phyloP scores from a whole-genome alignment of 345 rosid species.

The Brassica juncea region DNA sequence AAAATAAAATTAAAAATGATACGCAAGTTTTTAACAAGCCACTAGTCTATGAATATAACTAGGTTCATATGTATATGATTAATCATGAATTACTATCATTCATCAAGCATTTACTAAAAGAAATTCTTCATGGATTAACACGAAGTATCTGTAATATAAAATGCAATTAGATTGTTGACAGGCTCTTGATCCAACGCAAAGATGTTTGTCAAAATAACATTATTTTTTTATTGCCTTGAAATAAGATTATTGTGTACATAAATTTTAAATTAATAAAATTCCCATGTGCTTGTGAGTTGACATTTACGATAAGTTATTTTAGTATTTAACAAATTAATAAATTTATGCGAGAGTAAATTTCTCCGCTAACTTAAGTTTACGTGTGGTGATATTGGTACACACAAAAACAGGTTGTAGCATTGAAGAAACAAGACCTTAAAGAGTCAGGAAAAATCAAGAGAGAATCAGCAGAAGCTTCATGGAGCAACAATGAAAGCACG shows the following conservation, averaged over 20 bases:
- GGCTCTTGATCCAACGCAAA: slow-evolving; percentile 56
- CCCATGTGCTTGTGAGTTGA: slow-evolving; percentile 41
- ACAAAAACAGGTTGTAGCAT: slow-evolving; percentile 51
- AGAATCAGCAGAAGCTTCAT: slow-evolving; percentile 59
- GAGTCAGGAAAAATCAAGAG: slow-evolving; percentile 51
- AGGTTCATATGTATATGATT: no score
- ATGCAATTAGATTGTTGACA: slow-evolving; percentile 24
- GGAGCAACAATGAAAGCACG: slow-evolving; percentile 74
- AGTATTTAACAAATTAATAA: not conserved
- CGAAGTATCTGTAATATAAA: slow-evolving; percentile 3
- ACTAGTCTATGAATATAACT: slow-evolving; percentile 1
- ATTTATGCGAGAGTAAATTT: slow-evolving; percentile 7
- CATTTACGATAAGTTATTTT: slow-evolving; percentile 27
- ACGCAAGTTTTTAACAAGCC: not conserved
- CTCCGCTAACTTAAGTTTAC: slow-evolving; percentile 32
- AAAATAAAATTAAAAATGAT: not conserved
- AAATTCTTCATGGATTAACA: slow-evolving; percentile 15
- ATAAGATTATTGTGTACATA: slow-evolving; percentile 37
- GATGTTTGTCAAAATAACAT: slow-evolving; percentile 43
- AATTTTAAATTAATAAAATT: slow-evolving; percentile 12
- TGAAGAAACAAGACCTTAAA: slow-evolving; percentile 57
- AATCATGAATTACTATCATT: not conserved
- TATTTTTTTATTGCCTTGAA: not conserved
- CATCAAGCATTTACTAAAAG: not conserved
- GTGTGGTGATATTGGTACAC: slow-evolving; percentile 23